Conservation (phyloP, 2,329 filamentous ascomycete species). For the Aureobasidium melanogenum region DNA sequence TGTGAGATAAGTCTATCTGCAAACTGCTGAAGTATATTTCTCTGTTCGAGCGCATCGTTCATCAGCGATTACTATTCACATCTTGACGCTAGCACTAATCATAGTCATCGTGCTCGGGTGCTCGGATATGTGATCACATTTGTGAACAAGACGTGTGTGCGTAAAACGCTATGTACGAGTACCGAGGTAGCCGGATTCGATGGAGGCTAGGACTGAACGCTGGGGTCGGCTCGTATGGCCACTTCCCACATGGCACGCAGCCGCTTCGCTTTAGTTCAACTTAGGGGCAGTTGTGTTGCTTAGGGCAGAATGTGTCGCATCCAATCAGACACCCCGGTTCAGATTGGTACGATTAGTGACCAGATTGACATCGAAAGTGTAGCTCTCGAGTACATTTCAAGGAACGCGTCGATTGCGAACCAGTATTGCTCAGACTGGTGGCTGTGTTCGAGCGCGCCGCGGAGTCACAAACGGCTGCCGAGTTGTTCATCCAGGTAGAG, state of each 20-base stretch:
- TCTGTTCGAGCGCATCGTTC: neutral
- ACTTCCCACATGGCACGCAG: neutral
- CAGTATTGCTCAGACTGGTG: neutral
- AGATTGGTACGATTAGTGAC: neutral
- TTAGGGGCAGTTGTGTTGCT: neutral
- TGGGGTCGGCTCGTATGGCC: constrained; percentile 11
- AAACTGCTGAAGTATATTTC: neutral
- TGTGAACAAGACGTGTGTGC: neutral
- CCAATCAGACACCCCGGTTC: neutral
- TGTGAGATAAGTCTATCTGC: neutral
- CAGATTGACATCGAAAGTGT: neutral
- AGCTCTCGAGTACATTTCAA: neutral
- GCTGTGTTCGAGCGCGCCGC: neutral
- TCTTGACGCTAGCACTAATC: neutral
- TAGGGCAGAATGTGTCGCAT: constrained; percentile 2
- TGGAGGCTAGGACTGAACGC: neutral
- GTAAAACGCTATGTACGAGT: neutral
- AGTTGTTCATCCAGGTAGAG: neutral
- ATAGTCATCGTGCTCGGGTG: neutral
- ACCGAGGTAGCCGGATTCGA: neutral
- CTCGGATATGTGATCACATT: neutral
- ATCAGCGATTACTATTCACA: neutral
- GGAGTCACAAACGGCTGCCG: neutral
- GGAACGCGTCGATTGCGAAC: neutral
- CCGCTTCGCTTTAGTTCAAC: neutral